Evolutionary conservation across 2,329 filamentous ascomycete species (phyloP), one percentile per base, ranked within the genome.

Genomic region (Aspergillus japonicus): DNA sequence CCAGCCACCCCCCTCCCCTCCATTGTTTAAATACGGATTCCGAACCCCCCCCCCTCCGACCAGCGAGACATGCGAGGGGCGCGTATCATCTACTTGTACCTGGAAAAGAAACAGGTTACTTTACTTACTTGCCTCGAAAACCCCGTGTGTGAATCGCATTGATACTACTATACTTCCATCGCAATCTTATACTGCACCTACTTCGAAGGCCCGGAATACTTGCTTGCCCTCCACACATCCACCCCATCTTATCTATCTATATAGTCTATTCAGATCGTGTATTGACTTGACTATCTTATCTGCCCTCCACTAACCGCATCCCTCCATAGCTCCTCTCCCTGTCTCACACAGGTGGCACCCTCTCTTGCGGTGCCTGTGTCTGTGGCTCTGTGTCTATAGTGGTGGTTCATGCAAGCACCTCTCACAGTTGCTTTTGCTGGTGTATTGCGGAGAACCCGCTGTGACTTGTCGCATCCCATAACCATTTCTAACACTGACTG

Each of bases 1-100:
- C 71, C 70, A 72, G 64, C 71, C 71, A 69, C 71, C 65, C 52
- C 49, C 50, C 52, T 58, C 47, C 59, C 39, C 39, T 44, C 39
- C 39, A 19, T 44, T 19, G 39, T 44, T 44, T 44, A 44, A 44
- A 44, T 44, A 44, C 39, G 39, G 39, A 44, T 16, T 44, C 39
- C 39, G 16, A 44, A 16, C 39, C 39, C 16, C 39, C 16, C 39
- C 39, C 39, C 39, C 39, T 19, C 39, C n/a, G 14, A 16, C 39
- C 39, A 44, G 50, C 16, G 26, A 47, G 61, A 47, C 39, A 55
- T 55, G 53, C 53, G 53, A 55, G 42, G 53, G 53, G 53, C 53
- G 53, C 52, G 50, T 60, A 50, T 52, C 58, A 54, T 61, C 50
- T 48, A 54, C 52, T 50, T 42, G 55, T 52, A 26, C 49, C 50